phyloP scores from a whole-genome alignment of 805 yeast species.

The Komagataella mondaviorum region DNA sequence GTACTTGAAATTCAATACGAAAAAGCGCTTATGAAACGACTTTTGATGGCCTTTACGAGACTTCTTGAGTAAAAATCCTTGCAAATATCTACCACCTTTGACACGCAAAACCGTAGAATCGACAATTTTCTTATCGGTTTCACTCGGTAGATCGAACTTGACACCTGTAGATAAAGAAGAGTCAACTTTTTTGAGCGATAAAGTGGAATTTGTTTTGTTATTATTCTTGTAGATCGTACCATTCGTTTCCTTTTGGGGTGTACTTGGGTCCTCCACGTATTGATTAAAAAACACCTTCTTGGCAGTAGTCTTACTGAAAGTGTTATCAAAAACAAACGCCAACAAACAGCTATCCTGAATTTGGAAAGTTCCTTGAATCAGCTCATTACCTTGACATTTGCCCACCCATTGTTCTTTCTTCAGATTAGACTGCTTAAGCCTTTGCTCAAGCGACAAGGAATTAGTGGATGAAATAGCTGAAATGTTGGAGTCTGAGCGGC shows the following conservation, averaged over 20 bases:
- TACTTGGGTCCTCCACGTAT: constrained; percentile 17
- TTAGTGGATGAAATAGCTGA: constrained; percentile 2
- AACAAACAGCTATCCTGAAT: constrained; percentile 53
- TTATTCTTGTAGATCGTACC: constrained; percentile 1
- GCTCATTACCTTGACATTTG: constrained; percentile 43
- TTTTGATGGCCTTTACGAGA: constrained; percentile 68
- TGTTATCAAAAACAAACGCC: constrained; percentile 87
- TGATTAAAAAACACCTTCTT: constrained; percentile 67
- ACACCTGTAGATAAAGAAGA: constrained; percentile 7
- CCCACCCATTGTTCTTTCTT: constrained; percentile 40
- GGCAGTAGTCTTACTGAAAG: constrained; percentile 73
- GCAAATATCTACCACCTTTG: constrained; percentile 58
- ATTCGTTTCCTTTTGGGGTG: constrained; percentile 1
- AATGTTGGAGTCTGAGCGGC: constrained; percentile 3
- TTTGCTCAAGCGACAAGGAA: constrained; percentile 28
- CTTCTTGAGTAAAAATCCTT: constrained; percentile 61
- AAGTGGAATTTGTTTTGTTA: constrained; percentile 1
- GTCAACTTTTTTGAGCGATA: neutral
- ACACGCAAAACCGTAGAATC: constrained; percentile 18
- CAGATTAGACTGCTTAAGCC: constrained; percentile 40
- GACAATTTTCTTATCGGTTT: constrained; percentile 3
- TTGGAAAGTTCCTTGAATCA: constrained; percentile 47
- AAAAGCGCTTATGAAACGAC: constrained; percentile 77
- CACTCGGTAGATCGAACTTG: constrained; percentile 14
- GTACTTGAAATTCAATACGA: constrained; percentile 67